These are phyloP conservation scores for Mytilinidion resinicola DNA, from an alignment of 495 filamentous ascomycete species.

Conservation along the genomic window DNA sequence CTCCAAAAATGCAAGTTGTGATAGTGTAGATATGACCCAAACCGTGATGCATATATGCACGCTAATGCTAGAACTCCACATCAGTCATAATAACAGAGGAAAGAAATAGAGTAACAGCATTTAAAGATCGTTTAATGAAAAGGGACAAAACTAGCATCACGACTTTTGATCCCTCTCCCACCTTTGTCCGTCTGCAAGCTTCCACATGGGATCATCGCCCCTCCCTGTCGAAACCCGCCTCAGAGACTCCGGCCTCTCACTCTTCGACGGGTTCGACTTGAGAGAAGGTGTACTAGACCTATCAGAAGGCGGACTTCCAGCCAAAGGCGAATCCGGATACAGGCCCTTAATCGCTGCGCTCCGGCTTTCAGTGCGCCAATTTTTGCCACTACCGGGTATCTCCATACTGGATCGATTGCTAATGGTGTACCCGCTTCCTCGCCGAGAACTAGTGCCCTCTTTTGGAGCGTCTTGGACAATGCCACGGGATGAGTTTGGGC, in stretches of 20 bases:
- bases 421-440: constrained; percentile 20
- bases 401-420: constrained; percentile 13
- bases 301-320: neutral
- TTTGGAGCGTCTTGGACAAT: constrained; percentile 12
- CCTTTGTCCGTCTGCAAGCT: neutral
- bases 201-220: neutral
- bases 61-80: no score
- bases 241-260: neutral
- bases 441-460: constrained; percentile 5
- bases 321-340: constrained; percentile 8
- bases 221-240: neutral
- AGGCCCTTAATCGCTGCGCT: constrained; percentile 27
- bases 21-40: no score
- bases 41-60: no score
- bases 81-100: no score
- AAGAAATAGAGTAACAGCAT: no score
- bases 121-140: no score
- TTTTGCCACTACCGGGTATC: neutral
- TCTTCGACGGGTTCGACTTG: neutral
- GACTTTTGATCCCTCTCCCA: neutral
- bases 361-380: constrained; percentile 12
- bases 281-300: neutral
- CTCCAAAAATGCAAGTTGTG: no score
- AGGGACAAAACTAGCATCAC: no score
- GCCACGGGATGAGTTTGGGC: neutral